phyloP scores from a whole-genome alignment of 2,329 filamentous ascomycete genomes.

The Cucurbitaria berberidis region DNA sequence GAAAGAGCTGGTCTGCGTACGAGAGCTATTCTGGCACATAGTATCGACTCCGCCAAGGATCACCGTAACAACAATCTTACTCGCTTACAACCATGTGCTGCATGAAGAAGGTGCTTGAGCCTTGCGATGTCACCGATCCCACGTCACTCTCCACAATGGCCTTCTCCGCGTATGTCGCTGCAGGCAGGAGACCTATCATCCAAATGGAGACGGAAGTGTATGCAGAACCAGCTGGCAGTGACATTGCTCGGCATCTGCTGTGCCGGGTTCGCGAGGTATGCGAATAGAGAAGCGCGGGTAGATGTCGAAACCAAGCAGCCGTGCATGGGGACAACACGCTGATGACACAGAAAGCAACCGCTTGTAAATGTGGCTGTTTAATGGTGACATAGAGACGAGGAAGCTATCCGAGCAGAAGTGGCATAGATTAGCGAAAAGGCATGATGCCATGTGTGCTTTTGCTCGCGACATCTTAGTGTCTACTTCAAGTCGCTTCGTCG shows the following conservation, averaged over 20 bases:
- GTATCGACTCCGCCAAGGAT: background rate
- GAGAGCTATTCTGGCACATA: background rate
- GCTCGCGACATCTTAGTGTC: constrained; percentile 2
- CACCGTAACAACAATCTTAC: background rate
- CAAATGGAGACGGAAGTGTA: background rate
- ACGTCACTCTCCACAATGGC: background rate
- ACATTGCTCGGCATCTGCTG: constrained; percentile 1
- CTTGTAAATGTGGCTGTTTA: background rate
- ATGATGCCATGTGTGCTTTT: constrained; percentile 8
- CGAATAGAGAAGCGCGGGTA: background rate
- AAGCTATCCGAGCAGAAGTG: background rate
- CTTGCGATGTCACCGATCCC: constrained; percentile 5
- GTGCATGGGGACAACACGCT: background rate
- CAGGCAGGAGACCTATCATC: background rate
- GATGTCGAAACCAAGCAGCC: background rate
- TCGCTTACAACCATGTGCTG: background rate
- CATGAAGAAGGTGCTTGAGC: constrained; percentile 4
- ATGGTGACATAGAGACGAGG: background rate
- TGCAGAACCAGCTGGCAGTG: background rate
- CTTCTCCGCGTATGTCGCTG: constrained; percentile 8
- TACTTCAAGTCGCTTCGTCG: background rate
- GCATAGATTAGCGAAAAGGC: background rate
- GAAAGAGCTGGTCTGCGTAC: background rate
- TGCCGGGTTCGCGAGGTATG: background rate
- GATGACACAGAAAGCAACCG: background rate